Percentiles rank a stretch among this genome's conserved stretches.
These are phyloP conservation scores for Ustilago nuda DNA, from an alignment of 1,284 basidiomycete genomes.

Conservation along the genomic window DNA sequence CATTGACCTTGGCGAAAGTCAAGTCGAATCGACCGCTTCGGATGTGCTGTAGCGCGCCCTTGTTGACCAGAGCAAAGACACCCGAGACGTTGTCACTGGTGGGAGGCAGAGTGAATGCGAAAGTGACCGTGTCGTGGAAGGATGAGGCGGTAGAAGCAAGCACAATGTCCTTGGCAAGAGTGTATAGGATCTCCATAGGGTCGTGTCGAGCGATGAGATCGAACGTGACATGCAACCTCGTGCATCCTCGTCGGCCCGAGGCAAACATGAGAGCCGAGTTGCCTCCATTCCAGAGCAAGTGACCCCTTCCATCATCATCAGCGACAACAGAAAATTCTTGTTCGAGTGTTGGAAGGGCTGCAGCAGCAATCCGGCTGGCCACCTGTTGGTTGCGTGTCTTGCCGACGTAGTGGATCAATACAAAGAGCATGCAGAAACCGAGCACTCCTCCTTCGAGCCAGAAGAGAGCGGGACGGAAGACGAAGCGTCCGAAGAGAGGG, in stretches of 20 bases:
- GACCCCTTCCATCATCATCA: constrained; percentile 44
- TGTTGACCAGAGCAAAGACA: constrained; percentile 65
- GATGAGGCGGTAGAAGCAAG: constrained; percentile 44
- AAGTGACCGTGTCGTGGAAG: constrained; percentile 53
- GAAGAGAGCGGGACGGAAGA: constrained; percentile 55
- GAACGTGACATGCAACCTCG: constrained; percentile 57
- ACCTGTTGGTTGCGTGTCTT: constrained; percentile 52
- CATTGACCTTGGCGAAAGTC: constrained; percentile 61
- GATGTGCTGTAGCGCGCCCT: constrained; percentile 52
- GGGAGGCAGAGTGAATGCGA: constrained; percentile 59
- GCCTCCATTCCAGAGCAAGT: constrained; percentile 65
- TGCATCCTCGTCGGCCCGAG: constrained; percentile 61
- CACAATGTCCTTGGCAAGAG: constrained; percentile 46
- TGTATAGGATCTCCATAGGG: constrained; percentile 50
- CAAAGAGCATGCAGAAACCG: constrained; percentile 46
- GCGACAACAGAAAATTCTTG: constrained; percentile 58
- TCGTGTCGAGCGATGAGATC: constrained; percentile 61
- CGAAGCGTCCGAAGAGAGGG: constrained; percentile 34
- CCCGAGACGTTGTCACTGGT: constrained; percentile 51
- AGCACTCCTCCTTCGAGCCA: constrained; percentile 53
- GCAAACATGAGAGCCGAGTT: constrained; percentile 63
- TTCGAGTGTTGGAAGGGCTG: constrained; percentile 46
- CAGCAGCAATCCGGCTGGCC: constrained; percentile 41
- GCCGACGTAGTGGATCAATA: constrained; percentile 56
- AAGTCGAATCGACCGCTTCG: constrained; percentile 63